Conservation (phyloP, 176 grass and related monocot genomes). For the sorghum (Sorghum bicolor) region Sorghum_bicolor_NCBIv3 NC_012871.2:76101501-76102000, state of each 20-base stretch:
- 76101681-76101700: neutral
- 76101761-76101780: conserved; percentile 91
- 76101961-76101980: neutral
- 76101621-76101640: conserved; percentile 86
- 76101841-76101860: conserved; percentile 6
- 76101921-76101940: neutral
- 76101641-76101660: conserved; percentile 50
- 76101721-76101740: conserved; percentile 22
- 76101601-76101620: conserved; percentile 86
- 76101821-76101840: conserved; percentile 1
- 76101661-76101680: conserved; percentile 18
- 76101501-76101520: conserved; percentile 78
- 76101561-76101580: conserved; percentile 84
- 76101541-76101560: conserved; percentile 78
- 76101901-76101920: neutral
- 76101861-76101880: neutral
- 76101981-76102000: neutral
- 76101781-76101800: conserved; percentile 76
- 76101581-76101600: conserved; percentile 79
- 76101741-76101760: conserved; percentile 97
- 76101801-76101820: conserved; percentile 59
- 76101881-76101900: neutral
- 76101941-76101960: neutral
- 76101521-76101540: conserved; percentile 74
- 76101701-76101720: conserved; percentile 15